Evolutionary conservation across 2,329 filamentous ascomycete genomes (phyloP).

Genomic region (Malbranchea cinnamomea): DNA sequence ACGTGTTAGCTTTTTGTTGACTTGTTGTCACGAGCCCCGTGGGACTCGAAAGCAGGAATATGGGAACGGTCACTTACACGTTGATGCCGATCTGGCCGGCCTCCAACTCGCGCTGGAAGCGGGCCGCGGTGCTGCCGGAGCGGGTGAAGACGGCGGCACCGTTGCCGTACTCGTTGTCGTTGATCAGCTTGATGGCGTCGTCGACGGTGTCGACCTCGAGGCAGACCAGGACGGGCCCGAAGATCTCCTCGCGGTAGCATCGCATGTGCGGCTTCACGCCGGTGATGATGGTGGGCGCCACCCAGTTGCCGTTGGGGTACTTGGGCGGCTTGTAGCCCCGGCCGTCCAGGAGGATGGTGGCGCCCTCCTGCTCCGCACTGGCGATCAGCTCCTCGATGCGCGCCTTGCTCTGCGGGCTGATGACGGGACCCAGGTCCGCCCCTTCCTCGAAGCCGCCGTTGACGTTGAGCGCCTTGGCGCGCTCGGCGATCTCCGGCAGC

Average conservation of each 20-base stretch:
- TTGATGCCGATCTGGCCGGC: constrained; percentile 54
- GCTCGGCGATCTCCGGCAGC: constrained; percentile 46
- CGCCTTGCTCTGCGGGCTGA: constrained; percentile 48
- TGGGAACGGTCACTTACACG: constrained; percentile 22
- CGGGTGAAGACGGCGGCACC: constrained; percentile 51
- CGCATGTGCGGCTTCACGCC: constrained; percentile 51
- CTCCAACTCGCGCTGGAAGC: constrained; percentile 51
- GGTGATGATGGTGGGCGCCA: constrained; percentile 50
- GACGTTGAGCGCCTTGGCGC: constrained; percentile 43
- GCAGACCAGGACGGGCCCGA: constrained; percentile 51
- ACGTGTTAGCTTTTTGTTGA: background rate
- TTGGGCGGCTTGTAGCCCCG: constrained; percentile 46
- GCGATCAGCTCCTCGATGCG: constrained; percentile 47
- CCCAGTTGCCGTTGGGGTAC: constrained; percentile 53
- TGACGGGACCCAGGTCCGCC: constrained; percentile 48
- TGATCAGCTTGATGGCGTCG: constrained; percentile 49
- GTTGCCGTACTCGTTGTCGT: constrained; percentile 53
- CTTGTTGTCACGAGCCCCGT: background rate
- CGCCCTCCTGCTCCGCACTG: constrained; percentile 47
- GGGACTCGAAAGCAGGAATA: background rate
- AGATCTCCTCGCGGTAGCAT: constrained; percentile 54
- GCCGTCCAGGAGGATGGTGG: constrained; percentile 48
- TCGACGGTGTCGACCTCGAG: constrained; percentile 45
- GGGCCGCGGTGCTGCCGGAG: constrained; percentile 43
- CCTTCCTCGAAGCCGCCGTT: constrained; percentile 47